Conservation (phyloP, 2,329 filamentous ascomycete genomes). For the Verticillium isaacii region DNA sequence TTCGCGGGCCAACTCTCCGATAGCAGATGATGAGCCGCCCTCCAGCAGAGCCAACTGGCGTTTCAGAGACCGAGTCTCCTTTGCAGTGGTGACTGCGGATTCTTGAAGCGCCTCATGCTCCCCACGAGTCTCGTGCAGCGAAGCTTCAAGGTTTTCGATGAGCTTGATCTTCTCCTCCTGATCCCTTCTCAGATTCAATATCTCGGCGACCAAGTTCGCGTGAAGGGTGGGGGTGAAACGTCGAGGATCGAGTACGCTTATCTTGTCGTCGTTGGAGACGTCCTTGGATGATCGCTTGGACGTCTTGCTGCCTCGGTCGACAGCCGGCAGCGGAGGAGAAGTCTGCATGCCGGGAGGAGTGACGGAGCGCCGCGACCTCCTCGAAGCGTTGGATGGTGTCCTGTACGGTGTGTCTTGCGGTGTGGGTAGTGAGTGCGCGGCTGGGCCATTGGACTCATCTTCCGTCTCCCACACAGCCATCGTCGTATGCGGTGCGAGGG, state of each 20-base stretch:
- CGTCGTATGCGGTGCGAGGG: constrained; percentile 11
- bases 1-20: constrained; percentile 79
- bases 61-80: constrained; percentile 76
- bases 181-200: constrained; percentile 79
- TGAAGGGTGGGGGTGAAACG: constrained; percentile 94
- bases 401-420: constrained; percentile 69
- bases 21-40: constrained; percentile 78
- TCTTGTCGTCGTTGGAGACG: constrained; percentile 59
- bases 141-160: constrained; percentile 79
- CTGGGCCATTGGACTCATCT: constrained; percentile 53
- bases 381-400: constrained; percentile 61
- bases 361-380: constrained; percentile 59
- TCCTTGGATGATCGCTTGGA: constrained; percentile 54
- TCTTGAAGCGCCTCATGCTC: constrained; percentile 70
- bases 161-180: constrained; percentile 84
- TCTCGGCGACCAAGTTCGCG: constrained; percentile 91
- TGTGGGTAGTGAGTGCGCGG: constrained; percentile 60
- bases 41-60: constrained; percentile 84
- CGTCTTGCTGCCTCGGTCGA: constrained; percentile 36
- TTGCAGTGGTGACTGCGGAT: constrained; percentile 57
- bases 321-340: constrained; percentile 49
- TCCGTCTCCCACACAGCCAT: constrained; percentile 61
- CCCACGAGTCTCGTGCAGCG: constrained; percentile 63
- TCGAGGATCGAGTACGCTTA: constrained; percentile 77
- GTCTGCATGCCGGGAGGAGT: constrained; percentile 56